phyloP scores from a whole-genome alignment of 2,329 filamentous ascomycete species.

The Drechslerella dactyloides region DNA sequence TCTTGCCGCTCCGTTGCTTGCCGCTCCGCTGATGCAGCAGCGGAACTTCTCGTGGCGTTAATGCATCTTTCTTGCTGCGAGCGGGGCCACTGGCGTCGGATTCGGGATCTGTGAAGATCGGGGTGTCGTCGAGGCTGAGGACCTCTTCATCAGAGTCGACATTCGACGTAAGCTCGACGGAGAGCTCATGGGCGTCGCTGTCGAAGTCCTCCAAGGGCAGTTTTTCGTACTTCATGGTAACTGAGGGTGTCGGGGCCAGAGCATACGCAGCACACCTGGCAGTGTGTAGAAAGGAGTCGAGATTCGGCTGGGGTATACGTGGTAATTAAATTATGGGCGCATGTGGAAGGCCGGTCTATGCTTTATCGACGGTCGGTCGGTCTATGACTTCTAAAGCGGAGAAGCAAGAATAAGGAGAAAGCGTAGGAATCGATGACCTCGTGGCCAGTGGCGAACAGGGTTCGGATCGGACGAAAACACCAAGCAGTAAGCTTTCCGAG shows the following conservation, averaged over 20 bases:
- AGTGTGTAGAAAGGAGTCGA: neutral
- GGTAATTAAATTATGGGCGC: neutral
- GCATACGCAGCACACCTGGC: neutral
- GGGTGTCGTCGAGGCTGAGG: neutral
- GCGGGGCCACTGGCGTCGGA: slow-evolving; percentile 6
- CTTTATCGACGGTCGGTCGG: neutral
- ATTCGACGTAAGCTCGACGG: slow-evolving; percentile 46
- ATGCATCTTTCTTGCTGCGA: neutral
- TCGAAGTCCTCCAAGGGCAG: slow-evolving; percentile 46
- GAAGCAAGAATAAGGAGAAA: too few relatives aligned
- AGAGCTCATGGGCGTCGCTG: slow-evolving; percentile 45
- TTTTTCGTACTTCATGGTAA: slow-evolving; percentile 48
- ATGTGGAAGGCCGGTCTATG: neutral
- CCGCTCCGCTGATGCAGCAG: neutral
- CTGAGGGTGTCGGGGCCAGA: neutral
- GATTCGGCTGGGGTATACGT: too few relatives aligned
- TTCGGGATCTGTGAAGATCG: slow-evolving; percentile 15
- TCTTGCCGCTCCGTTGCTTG: slow-evolving; percentile 10
- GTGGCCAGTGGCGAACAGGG: neutral
- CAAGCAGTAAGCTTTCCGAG: neutral
- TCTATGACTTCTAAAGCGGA: too few relatives aligned
- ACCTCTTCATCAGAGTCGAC: slow-evolving; percentile 42
- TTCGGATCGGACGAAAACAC: neutral
- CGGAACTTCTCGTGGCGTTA: neutral
- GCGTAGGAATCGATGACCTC: too few relatives aligned